These are phyloP conservation scores for Nakazawaea siamensis DNA, from an alignment of 805 yeast species.

Conservation along the genomic window DNA sequence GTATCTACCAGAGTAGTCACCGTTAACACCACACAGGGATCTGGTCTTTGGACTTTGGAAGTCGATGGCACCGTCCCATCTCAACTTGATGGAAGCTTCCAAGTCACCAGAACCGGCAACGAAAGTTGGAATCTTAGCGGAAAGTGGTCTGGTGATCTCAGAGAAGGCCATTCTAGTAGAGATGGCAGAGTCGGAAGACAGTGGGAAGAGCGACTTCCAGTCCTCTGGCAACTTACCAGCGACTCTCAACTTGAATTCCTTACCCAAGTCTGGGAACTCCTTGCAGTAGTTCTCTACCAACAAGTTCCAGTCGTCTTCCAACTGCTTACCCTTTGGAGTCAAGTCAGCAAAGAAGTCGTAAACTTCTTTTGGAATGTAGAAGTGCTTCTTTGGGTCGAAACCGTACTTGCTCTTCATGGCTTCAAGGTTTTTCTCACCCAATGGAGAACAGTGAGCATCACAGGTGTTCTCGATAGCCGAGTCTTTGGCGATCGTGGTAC, in stretches of 20 bases:
- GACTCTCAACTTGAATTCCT: conserved; percentile 19
- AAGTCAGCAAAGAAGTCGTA: conserved; percentile 21
- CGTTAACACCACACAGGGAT: conserved; percentile 20
- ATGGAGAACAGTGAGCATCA: conserved; percentile 28
- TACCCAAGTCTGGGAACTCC: conserved; percentile 21
- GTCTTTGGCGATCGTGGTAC: conserved; percentile 27
- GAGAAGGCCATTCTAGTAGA: conserved; percentile 24
- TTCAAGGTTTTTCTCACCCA: conserved; percentile 19
- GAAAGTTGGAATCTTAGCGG: conserved; percentile 16
- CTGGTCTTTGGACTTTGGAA: conserved; percentile 21
- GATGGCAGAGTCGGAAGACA: conserved; percentile 13
- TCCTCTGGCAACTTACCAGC: conserved; percentile 20
- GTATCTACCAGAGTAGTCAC: conserved; percentile 24
- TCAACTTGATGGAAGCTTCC: conserved; percentile 23
- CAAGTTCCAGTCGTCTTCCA: conserved; percentile 18
- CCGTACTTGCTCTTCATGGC: conserved; percentile 14
- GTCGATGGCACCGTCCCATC: conserved; percentile 21
- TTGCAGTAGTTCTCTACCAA: conserved; percentile 16
- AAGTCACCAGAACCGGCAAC: conserved; percentile 30
- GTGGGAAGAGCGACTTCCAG: conserved; percentile 20
- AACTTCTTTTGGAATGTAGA: conserved; percentile 19
- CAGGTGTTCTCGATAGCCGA: conserved; percentile 22
- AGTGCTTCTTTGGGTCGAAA: conserved; percentile 16
- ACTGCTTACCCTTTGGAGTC: conserved; percentile 16
- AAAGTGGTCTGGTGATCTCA: conserved; percentile 16